Base-by-base conservation (phyloP, 176 grass and related monocot species). In the Eremochloa ophiuroides region DNA sequence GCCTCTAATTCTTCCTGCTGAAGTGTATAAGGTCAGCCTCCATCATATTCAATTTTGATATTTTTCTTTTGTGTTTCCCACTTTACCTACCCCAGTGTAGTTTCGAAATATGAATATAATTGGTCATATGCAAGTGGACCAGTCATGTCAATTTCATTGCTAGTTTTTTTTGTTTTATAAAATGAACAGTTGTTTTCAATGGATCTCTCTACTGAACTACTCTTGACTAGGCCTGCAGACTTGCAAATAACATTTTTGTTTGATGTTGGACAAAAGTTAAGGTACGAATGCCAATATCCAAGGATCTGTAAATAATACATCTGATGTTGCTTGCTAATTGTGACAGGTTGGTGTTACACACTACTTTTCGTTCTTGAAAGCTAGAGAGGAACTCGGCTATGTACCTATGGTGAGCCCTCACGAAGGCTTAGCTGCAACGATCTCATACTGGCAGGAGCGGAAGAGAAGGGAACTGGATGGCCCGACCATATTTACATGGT, bases 301-400 rank as follows among this genome's bases (percentile, higher is more conserved):
- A 12, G 8, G 89, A 93, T 8, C 10, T n/a, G 11, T 31, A 25
- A 56, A 81, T 41, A 44, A 70, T 59, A 82, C 63, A 65, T 82
- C 38, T 89, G 56, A 77, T 78, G 73, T 46, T 72, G 78, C 37
- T 31, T 78, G 66, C 77, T 86, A 48, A 48, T 22, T 79, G 67
- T 58, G 80, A 60, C 88, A 98, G 96, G 87, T 95, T 27, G 93
- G 96, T 77, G 84, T 95, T 51, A 95, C 96, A 39, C 96, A 99
- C 47, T 92, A 95, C 79, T 99, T 99, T 73, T 95, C 96, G 14
- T 90, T 88, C 74, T 22, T 95, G 80, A 98, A 93, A 90, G 88
- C 93, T 40, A 93, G 91, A 75, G 81, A 88, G 62, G 92, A 99
- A 62, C 91, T 95, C 2, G 93, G 90, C 12, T 99, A 93, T 50